These are phyloP conservation scores for Apium graveolens DNA, from an alignment of 129 eudicot species.

Conservation along the genomic window DNA sequence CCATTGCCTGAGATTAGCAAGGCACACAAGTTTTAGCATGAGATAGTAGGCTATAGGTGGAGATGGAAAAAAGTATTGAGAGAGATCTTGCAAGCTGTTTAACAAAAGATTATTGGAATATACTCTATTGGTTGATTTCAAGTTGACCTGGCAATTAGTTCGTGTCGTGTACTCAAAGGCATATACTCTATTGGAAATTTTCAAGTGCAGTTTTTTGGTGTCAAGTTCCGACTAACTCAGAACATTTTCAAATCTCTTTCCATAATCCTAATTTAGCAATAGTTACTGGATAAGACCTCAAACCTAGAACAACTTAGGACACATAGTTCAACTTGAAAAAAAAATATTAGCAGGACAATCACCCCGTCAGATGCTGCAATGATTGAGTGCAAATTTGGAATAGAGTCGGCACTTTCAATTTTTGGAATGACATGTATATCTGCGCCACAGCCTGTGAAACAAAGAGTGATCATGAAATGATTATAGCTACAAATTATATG, in stretches of 20 bases:
- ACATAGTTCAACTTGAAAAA: neutral
- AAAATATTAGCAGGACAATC: conserved; percentile 8
- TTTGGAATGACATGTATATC: conserved; percentile 93
- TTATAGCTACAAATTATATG: neutral
- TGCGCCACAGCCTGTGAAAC: conserved; percentile 65
- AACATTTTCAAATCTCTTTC: neutral
- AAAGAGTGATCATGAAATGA: conserved; percentile 16
- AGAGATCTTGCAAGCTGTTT: neutral
- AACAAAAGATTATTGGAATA: neutral
- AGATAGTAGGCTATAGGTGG: neutral
- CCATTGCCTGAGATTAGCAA: conserved; percentile 66
- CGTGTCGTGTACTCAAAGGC: too few species aligned
- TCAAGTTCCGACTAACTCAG: neutral
- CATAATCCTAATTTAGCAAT: neutral
- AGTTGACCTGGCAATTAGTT: too few species aligned
- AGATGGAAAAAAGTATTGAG: neutral
- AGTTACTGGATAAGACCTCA: conserved; percentile 1
- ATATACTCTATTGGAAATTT: neutral
- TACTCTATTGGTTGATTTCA: neutral
- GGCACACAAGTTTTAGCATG: conserved; percentile 11
- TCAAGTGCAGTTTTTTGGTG: neutral
- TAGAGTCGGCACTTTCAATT: conserved; percentile 97
- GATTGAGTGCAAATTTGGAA: conserved; percentile 88
- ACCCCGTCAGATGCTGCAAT: conserved; percentile 99
- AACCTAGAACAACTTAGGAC: neutral